phyloP scores from a whole-genome alignment of 176 grass and related monocot species.

The Avena insularis region DNA sequence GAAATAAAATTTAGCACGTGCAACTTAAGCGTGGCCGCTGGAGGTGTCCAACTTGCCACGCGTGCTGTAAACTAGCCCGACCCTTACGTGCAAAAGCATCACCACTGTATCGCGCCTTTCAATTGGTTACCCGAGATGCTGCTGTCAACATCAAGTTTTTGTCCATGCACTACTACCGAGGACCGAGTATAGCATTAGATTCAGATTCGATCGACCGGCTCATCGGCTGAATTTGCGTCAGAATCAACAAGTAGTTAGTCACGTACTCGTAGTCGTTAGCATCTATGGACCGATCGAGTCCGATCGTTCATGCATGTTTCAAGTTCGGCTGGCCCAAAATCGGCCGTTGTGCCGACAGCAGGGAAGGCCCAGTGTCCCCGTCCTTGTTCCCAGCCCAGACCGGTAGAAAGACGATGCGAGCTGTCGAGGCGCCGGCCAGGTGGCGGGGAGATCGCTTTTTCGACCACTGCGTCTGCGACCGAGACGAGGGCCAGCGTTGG shows the following conservation, averaged over 20 bases:
- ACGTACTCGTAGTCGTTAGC: background rate
- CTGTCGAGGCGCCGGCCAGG: constrained; percentile 32
- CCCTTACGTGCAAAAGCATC: constrained; percentile 4
- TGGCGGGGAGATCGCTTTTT: background rate
- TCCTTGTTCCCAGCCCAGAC: background rate
- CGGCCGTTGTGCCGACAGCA: constrained; percentile 39
- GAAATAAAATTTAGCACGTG: no score
- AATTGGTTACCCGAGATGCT: constrained; percentile 31
- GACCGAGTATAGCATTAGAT: constrained; percentile 41
- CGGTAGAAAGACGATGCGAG: constrained; percentile 6
- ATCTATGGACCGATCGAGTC: background rate
- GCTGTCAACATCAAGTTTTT: background rate
- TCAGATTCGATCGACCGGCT: constrained; percentile 43
- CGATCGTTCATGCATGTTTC: no score
- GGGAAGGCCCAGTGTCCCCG: constrained; percentile 1
- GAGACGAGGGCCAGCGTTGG: background rate
- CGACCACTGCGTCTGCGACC: background rate
- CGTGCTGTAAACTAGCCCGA: background rate
- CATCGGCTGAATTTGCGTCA: constrained; percentile 28
- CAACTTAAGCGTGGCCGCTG: no score
- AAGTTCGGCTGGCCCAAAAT: constrained; percentile 29
- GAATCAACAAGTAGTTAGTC: constrained; percentile 17
- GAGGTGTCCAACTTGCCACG: no score
- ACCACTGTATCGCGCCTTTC: background rate
- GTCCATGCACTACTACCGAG: constrained; percentile 43